phyloP scores from a whole-genome alignment of 1,284 basidiomycete genomes.

The Ustilago sp. region DNA sequence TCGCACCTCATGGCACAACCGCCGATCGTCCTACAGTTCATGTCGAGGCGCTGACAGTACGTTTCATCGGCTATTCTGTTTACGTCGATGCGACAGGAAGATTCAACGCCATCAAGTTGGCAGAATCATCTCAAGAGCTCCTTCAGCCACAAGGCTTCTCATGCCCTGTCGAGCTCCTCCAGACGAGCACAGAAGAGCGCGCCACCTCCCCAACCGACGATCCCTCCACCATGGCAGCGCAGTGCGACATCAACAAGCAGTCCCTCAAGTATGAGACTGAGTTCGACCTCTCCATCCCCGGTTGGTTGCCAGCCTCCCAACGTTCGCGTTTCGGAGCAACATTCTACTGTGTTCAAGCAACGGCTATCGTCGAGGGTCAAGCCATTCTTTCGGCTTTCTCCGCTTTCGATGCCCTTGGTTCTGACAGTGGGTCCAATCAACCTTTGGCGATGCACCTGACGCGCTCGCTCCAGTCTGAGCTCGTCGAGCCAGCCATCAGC shows the following conservation, averaged over 20 bases:
- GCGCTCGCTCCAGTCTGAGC: conserved; percentile 38
- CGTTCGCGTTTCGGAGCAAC: conserved; percentile 63
- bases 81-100: conserved; percentile 65
- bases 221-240: background rate
- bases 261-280: conserved; percentile 60
- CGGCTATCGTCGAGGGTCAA: conserved; percentile 42
- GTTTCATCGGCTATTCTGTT: conserved; percentile 62
- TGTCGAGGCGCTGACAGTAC: conserved; percentile 51
- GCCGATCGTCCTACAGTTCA: conserved; percentile 31
- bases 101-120: conserved; percentile 60
- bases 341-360: conserved; percentile 65
- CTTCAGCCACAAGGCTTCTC: conserved; percentile 44
- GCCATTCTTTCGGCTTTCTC: conserved; percentile 36
- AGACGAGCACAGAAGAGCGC: conserved; percentile 20
- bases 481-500: background rate
- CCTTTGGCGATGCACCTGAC: conserved; percentile 2
- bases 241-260: background rate
- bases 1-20: conserved; percentile 22
- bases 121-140: conserved; percentile 56
- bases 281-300: conserved; percentile 65
- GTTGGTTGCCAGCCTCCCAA: conserved; percentile 67
- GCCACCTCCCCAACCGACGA: conserved; percentile 2
- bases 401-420: conserved; percentile 10
- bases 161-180: conserved; percentile 23
- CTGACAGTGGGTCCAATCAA: conserved; percentile 3